Evolutionary conservation across 371 early-diverging fungal genomes (phyloP), one percentile per base, ranked within the genome.

Genomic region (Syncephalastrum racemosum): DNA sequence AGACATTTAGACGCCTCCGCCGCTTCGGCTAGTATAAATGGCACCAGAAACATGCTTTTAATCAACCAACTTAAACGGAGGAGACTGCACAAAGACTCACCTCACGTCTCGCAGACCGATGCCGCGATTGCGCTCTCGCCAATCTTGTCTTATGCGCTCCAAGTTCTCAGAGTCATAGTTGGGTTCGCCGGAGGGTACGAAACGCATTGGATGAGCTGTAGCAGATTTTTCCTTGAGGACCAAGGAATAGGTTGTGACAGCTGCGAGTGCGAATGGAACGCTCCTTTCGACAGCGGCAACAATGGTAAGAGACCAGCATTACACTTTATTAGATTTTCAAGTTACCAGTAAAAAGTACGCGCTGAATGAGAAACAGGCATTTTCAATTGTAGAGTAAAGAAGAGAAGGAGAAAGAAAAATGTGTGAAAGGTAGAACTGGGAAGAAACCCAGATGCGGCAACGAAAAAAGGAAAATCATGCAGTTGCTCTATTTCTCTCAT

Each of bases 61-160:
- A 20, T 22, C 43, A 23, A 16, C n/a, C 55, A 4, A 10, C 24
- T 40, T 22, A 40, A 55, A 16, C 18, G 24, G 14, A 20, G n/a
- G 13, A 25, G 13, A 20, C 43, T 54, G 54, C 45, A 50, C 22
- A 20, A 12, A 27, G 31, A 19, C 58, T n/a, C 69, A 71, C 75
- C 72, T 71, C 19, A 75, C 75, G 49, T 75, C 75, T 50, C 72
- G 64, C 25, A 75, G 55, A 25, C 75, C 75, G 23, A 75, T 68
- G 14, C 75, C 75, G 13, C 69, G 63, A 25, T 75, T 75, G 47
- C 71, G 71, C 46, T 54, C 56, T 41, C 58, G 59, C 75, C 75
- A 75, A 14, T 75, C 75, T 48, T 61, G 66, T 20, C 72, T 69
- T 46, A 75, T 67, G 42, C 57, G 62, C 59, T 75, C 75, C 48